Conservation (phyloP, 108 stramenopile genomes). For the Skeletonema costatum region DNA sequence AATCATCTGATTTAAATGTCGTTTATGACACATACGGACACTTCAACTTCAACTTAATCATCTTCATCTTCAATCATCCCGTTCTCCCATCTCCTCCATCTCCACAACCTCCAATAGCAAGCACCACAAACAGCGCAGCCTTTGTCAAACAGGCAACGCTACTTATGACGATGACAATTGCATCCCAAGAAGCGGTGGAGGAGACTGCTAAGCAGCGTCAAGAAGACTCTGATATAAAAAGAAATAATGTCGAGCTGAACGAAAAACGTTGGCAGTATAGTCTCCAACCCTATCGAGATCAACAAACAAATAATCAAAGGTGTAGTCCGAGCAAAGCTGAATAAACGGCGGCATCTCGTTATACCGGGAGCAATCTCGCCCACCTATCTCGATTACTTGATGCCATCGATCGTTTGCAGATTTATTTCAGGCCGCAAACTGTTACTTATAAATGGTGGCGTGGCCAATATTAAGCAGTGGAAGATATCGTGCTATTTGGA, state of each 20-base stretch:
- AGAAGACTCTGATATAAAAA: neutral
- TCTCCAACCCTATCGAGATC: conserved; percentile 4
- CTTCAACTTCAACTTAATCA: too few species aligned
- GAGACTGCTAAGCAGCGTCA: neutral
- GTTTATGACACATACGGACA: too few species aligned
- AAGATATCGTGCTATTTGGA: conserved; percentile 91
- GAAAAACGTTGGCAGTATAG: neutral
- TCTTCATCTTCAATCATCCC: too few species aligned
- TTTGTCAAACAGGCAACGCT: too few species aligned
- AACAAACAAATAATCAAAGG: conserved; percentile 66
- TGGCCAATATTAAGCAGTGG: conserved; percentile 87
- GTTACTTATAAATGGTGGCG: conserved; percentile 87
- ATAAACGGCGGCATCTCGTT: conserved; percentile 80
- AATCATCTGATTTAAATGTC: too few species aligned
- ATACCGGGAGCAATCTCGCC: conserved; percentile 64
- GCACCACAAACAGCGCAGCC: too few species aligned
- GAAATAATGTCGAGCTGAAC: neutral
- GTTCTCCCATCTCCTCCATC: too few species aligned
- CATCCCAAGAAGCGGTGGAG: neutral
- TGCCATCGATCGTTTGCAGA: conserved; percentile 61
- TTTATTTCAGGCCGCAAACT: conserved; percentile 75
- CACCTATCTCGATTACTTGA: conserved; percentile 74
- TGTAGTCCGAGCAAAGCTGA: conserved; percentile 76
- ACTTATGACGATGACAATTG: neutral
- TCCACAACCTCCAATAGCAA: too few species aligned